A percentile compares a stretch with the other conserved stretches of the same genome.
Evolutionary conservation across 345 rosid species (phyloP).

Genomic region (Brassica carinata): DNA sequence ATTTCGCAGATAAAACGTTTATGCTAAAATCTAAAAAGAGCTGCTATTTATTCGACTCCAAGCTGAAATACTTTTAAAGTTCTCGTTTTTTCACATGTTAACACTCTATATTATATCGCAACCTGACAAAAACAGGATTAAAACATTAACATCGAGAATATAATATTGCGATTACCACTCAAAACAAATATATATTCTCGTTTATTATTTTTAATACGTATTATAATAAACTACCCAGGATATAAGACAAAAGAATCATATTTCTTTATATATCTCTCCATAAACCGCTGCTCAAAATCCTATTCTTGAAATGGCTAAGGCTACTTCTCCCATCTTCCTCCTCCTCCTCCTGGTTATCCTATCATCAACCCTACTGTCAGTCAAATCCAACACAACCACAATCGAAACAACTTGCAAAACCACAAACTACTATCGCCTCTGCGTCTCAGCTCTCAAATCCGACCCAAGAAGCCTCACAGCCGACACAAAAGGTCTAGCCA

Average conservation of each 20-base stretch:
- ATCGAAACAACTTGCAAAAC: constrained; percentile 68
- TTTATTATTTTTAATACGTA: not conserved
- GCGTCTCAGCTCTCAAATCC: constrained; percentile 72
- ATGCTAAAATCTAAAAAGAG: no score
- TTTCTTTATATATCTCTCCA: constrained; percentile 14
- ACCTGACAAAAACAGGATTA: not conserved
- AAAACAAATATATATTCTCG: not conserved
- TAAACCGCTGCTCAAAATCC: constrained; percentile 1
- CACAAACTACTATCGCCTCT: constrained; percentile 69
- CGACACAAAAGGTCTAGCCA: constrained; percentile 71
- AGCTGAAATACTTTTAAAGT: no score
- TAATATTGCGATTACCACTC: not conserved
- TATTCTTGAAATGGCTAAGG: constrained; percentile 35
- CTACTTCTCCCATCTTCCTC: constrained; percentile 12
- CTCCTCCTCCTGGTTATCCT: constrained; percentile 32
- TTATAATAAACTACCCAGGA: not conserved
- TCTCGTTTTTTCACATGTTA: constrained; percentile 24
- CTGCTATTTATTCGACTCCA: no score
- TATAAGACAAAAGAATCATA: constrained; percentile 15
- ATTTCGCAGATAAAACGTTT: no score
- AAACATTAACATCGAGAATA: not conserved
- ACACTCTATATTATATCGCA: not conserved
- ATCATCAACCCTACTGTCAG: constrained; percentile 10
- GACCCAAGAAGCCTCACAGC: constrained; percentile 56
- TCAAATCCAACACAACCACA: constrained; percentile 36